These are phyloP conservation scores for Yamadazyma kanchanaburiensis DNA, from an alignment of 1,139 yeast genomes.

Conservation along the genomic window DNA sequence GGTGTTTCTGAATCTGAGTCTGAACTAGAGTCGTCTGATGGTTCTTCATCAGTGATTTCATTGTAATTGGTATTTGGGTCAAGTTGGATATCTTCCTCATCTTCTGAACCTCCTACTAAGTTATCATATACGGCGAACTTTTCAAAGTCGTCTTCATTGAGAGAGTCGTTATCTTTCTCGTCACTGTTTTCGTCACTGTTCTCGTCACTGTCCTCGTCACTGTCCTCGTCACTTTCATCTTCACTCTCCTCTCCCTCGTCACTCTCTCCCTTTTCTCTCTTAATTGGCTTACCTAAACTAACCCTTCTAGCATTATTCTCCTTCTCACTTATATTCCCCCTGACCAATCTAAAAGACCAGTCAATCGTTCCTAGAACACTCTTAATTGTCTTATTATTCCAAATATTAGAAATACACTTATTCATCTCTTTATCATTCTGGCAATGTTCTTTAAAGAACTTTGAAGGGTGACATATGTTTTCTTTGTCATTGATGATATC, in stretches of 20 bases:
- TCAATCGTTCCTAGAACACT: constrained; percentile 47
- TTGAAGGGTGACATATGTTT: constrained; percentile 38
- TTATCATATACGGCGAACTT: constrained; percentile 49
- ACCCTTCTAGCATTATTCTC: constrained; percentile 33
- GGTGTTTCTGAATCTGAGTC: constrained; percentile 21
- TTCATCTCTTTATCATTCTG: constrained; percentile 39
- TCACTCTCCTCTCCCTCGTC: constrained; percentile 18
- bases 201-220: constrained; percentile 14
- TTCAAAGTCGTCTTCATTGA: constrained; percentile 18
- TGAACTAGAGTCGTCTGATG: constrained; percentile 35
- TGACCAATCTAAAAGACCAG: constrained; percentile 54
- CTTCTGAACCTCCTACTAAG: constrained; percentile 55
- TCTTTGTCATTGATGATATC: constrained; percentile 25
- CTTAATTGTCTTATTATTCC: constrained; percentile 56
- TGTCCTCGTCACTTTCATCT: constrained; percentile 10
- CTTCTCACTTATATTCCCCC: constrained; percentile 53
- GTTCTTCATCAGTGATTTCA: constrained; percentile 62
- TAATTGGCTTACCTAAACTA: constrained; percentile 20
- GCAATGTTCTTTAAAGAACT: constrained; percentile 46
- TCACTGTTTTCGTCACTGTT: constrained; percentile 12
- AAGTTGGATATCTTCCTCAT: constrained; percentile 26
- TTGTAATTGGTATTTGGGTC: constrained; percentile 51
- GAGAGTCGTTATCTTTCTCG: constrained; percentile 6
- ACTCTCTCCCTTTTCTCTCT: constrained; percentile 16
- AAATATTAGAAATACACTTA: constrained; percentile 51